phyloP scores from a whole-genome alignment of 306 rosid species.

The Fragaria vesca region DNA sequence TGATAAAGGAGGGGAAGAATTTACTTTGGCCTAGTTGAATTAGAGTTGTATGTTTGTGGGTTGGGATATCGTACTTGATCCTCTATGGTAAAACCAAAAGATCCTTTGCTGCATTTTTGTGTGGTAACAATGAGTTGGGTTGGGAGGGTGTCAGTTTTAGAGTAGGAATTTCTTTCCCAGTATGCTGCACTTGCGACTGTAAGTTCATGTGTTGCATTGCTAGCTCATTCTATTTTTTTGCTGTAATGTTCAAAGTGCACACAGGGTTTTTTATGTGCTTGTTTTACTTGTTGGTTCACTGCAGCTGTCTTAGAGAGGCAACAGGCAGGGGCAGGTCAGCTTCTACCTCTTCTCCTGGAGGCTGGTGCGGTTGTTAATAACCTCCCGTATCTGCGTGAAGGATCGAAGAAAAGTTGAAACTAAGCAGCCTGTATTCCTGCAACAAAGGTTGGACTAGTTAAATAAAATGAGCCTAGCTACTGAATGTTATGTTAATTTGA shows the following conservation, averaged over 20 bases:
- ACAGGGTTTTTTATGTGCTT: not conserved
- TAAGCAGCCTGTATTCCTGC: not conserved
- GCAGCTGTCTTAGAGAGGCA: constrained; percentile 69
- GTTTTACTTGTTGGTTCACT: constrained; percentile 2
- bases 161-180: too few species aligned
- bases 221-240: not conserved
- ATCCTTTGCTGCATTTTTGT: too few species aligned
- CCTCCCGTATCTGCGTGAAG: constrained; percentile 41
- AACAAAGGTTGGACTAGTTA: not conserved
- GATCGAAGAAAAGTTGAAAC: not conserved
- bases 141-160: too few species aligned
- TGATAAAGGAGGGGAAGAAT: too few species aligned
- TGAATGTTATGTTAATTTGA: not conserved
- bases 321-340: constrained; percentile 37
- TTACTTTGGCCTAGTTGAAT: too few species aligned
- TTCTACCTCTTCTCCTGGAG: constrained; percentile 61
- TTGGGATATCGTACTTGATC: too few species aligned
- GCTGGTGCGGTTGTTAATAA: constrained; percentile 61
- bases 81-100: too few species aligned
- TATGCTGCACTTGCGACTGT: constrained; percentile 27
- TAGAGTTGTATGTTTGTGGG: too few species aligned
- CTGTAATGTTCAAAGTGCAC: not conserved
- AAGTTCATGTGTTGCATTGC: constrained; percentile 18
- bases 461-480: not conserved
- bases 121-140: too few species aligned